Evolutionary conservation across 129 eudicot genomes (phyloP), one percentile per base, ranked within the genome.

Genomic region (Tagetes patula): DNA sequence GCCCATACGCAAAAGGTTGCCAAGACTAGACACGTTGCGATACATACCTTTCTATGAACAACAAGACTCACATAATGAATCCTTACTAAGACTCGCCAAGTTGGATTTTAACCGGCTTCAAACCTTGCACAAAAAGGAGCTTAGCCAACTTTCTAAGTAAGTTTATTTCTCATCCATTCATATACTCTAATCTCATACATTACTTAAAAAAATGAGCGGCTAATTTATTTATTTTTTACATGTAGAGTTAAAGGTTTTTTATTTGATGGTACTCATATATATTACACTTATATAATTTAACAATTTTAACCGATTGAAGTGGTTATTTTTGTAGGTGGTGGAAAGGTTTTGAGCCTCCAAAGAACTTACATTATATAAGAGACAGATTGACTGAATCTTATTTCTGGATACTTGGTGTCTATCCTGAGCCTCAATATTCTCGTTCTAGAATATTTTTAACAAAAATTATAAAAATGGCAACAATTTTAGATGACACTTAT

Each of bases 51-150:
- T 58, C 14, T 58, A 32, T 58, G 65, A 58, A 58, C 40, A 58
- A 32, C 65, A 58, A 58, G 40, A 32, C 32, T 32, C 39, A 9
- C 65, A 58, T 33, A 33, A 32, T 33, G n/a, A 32, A 58, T 58
- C 65, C 39, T 58, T 58, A 12, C 40, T 58, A 58, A 32, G 7
- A 10, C 65, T 58, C 37, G 65, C 65, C 0, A 58, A 32, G 14
- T 3, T 58, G 40, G 65, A 58, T 31, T 58, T 58, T 40, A 58
- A 58, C n/a, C 39, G 14, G 20, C 65, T 58, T 58, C 65, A 58
- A 58, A 31, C 65, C 5, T 58, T 58, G 65, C 65, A 58, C 39
- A 58, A 58, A 58, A 58, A 9, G 39, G 65, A 58, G 65, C 65
- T 58, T 9, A 58, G 65, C 65, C 6, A 58, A 32, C 65, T 58